These are phyloP conservation scores for Neobulgaria alba DNA, from an alignment of 2,329 filamentous ascomycete species.

Conservation along the genomic window DNA sequence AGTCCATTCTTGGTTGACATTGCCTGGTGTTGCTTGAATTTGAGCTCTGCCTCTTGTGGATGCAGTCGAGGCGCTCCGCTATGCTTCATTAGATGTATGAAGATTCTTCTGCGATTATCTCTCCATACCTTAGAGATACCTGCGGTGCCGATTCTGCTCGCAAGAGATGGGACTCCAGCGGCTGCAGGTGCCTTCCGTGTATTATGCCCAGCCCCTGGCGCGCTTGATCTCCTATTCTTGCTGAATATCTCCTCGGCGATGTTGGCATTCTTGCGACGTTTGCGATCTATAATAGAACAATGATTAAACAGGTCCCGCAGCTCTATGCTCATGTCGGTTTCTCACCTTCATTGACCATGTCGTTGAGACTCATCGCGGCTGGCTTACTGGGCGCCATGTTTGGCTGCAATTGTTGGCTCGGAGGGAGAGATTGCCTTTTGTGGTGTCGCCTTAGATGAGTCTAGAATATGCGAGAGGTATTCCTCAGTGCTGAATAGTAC, in stretches of 20 bases:
- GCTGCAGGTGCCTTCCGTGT: constrained; percentile 36
- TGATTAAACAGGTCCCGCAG: background rate
- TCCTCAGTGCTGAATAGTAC: no score
- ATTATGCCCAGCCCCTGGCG: constrained; percentile 37
- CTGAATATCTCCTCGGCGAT: constrained; percentile 68
- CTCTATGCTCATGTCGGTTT: background rate
- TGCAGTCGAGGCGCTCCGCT: constrained; percentile 15
- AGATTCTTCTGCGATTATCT: background rate
- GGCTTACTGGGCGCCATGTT: constrained; percentile 26
- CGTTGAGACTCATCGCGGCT: constrained; percentile 25
- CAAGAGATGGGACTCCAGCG: constrained; percentile 45
- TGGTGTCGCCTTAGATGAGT: background rate
- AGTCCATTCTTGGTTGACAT: constrained; percentile 61
- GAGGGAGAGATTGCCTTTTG: constrained; percentile 6
- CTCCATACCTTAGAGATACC: constrained; percentile 59
- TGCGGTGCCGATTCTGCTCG: constrained; percentile 48
- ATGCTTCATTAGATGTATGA: constrained; percentile 9
- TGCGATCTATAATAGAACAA: constrained; percentile 35
- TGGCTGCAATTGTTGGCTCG: constrained; percentile 8
- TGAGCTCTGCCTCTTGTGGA: constrained; percentile 8
- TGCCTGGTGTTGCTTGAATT: constrained; percentile 35
- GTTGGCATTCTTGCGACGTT: constrained; percentile 61
- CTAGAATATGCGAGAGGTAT: no score
- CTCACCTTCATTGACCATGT: constrained; percentile 27
- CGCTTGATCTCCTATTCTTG: constrained; percentile 48